Percentiles rank a stretch among this genome's conserved stretches.
These are phyloP conservation scores for Eutypella sp. DNA, from an alignment of 2,329 filamentous ascomycete species.

Conservation along the genomic window DNA sequence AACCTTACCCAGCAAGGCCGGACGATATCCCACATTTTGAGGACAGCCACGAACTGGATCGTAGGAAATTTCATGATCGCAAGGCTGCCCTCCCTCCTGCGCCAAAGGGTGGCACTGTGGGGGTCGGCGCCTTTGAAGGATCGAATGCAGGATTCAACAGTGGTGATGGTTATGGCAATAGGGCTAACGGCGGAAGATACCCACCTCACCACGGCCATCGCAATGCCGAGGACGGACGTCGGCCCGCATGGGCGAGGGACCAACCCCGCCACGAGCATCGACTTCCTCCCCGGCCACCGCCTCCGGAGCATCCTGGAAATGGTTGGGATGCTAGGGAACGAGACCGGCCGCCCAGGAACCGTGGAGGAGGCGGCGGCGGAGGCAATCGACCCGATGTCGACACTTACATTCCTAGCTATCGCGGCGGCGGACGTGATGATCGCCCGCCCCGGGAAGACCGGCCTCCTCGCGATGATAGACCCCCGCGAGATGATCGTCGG, in stretches of 20 bases:
- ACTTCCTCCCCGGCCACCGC: conserved; percentile 46
- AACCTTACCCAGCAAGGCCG: conserved; percentile 73
- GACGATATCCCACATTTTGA: conserved; percentile 88
- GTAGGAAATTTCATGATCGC: conserved; percentile 82
- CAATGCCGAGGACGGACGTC: conserved; percentile 35
- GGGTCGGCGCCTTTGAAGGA: conserved; percentile 56
- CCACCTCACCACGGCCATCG: conserved; percentile 29
- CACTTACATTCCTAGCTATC: conserved; percentile 47
- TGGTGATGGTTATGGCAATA: conserved; percentile 47
- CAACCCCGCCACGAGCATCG: conserved; percentile 31
- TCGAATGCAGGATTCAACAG: conserved; percentile 48
- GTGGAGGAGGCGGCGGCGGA: conserved; percentile 24
- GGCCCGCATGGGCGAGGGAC: conserved; percentile 53
- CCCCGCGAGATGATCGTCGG: conserved; percentile 29
- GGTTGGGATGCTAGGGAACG: conserved; percentile 34
- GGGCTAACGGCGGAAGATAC: conserved; percentile 42
- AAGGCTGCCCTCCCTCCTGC: conserved; percentile 82
- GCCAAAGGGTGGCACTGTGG: conserved; percentile 85
- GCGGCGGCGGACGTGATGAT: conserved; percentile 29
- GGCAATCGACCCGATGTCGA: conserved; percentile 36
- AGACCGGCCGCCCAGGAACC: conserved; percentile 27
- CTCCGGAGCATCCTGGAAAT: conserved; percentile 34
- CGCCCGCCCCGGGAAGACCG: conserved; percentile 31
- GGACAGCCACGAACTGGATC: conserved; percentile 94
- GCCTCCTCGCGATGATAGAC: conserved; percentile 31